Percentiles rank a stretch among this genome's conserved stretches.
These are phyloP conservation scores for Crithidia fasciculata DNA, from an alignment of 208 protist genomes.

Conservation along the genomic window DNA sequence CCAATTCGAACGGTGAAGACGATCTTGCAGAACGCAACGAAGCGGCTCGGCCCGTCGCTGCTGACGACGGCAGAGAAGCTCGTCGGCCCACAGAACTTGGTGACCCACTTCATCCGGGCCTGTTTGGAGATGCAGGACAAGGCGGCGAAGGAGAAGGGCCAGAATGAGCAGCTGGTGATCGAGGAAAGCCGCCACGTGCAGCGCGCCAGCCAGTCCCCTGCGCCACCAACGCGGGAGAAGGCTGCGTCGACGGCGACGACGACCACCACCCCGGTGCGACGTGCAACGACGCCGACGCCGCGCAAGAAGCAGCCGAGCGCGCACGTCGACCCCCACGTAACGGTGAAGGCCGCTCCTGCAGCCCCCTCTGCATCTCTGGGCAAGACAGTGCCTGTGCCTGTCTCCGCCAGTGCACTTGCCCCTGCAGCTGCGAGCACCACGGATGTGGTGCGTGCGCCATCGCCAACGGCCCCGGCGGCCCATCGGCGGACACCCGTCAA, in stretches of 20 bases:
- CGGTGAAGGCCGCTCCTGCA: constrained; percentile 7
- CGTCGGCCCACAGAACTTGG: constrained; percentile 78
- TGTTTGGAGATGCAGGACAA: constrained; percentile 71
- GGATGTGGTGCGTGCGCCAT: not conserved
- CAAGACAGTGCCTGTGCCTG: not conserved
- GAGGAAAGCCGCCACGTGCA: constrained; percentile 58
- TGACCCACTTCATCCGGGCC: constrained; percentile 88
- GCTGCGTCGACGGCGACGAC: not conserved
- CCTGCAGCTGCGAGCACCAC: not conserved
- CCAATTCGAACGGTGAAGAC: constrained; percentile 91
- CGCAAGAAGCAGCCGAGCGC: constrained; percentile 25
- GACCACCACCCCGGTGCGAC: constrained; percentile 5
- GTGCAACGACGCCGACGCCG: constrained; percentile 11
- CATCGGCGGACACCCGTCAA: constrained; percentile 24
- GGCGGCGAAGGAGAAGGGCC: constrained; percentile 36
- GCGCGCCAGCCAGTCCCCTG: constrained; percentile 60
- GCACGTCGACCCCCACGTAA: constrained; percentile 29
- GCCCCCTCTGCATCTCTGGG: not conserved
- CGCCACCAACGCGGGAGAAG: not conserved
- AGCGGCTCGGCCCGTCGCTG: constrained; percentile 52
- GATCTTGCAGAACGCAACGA: constrained; percentile 75
- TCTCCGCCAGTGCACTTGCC: not conserved
- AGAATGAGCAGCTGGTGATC: constrained; percentile 55
- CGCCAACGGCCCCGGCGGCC: not conserved
- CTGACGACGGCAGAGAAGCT: constrained; percentile 57